Percentiles rank a stretch among this genome's conserved stretches.
These are phyloP conservation scores for Trichoderma asperellum DNA, from an alignment of 2,329 filamentous ascomycete species.

Conservation along the genomic window DNA sequence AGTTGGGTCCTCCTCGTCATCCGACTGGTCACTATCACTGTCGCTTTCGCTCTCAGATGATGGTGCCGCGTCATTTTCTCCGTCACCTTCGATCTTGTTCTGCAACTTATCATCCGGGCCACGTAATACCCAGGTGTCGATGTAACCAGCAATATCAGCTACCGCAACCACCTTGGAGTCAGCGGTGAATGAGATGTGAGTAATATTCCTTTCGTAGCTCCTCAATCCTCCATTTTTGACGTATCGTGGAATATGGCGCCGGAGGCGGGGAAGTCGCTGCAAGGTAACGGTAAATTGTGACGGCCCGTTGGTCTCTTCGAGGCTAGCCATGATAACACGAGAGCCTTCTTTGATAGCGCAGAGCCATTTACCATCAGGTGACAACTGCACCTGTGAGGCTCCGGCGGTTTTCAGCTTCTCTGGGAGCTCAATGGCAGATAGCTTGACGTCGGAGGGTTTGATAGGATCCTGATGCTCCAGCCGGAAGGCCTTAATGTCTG, in stretches of 20 bases:
- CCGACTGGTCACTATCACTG: conserved; percentile 46
- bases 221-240: conserved; percentile 68
- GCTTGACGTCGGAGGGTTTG: conserved; percentile 63
- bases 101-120: conserved; percentile 39
- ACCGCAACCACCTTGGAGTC: conserved; percentile 79
- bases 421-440: conserved; percentile 72
- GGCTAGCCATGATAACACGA: conserved; percentile 53
- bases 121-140: conserved; percentile 83
- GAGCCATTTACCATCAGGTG: conserved; percentile 72
- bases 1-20: conserved; percentile 51
- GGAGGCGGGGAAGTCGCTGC: conserved; percentile 57
- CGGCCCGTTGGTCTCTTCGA: conserved; percentile 33
- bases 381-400: conserved; percentile 70
- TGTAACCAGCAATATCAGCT: conserved; percentile 79
- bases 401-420: conserved; percentile 60
- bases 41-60: conserved; percentile 42
- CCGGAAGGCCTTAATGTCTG: conserved; percentile 77
- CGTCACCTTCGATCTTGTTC: conserved; percentile 41
- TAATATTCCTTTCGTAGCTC: conserved; percentile 76
- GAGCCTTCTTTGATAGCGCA: conserved; percentile 65
- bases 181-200: conserved; percentile 74
- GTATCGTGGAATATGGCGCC: conserved; percentile 58
- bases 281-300: conserved; percentile 40
- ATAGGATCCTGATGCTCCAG: conserved; percentile 57
- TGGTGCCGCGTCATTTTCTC: conserved; percentile 42